Percentiles rank a stretch among this genome's conserved stretches.
Evolutionary conservation across 1,284 basidiomycete genomes (phyloP).

Genomic region (Tilletia horrida): DNA sequence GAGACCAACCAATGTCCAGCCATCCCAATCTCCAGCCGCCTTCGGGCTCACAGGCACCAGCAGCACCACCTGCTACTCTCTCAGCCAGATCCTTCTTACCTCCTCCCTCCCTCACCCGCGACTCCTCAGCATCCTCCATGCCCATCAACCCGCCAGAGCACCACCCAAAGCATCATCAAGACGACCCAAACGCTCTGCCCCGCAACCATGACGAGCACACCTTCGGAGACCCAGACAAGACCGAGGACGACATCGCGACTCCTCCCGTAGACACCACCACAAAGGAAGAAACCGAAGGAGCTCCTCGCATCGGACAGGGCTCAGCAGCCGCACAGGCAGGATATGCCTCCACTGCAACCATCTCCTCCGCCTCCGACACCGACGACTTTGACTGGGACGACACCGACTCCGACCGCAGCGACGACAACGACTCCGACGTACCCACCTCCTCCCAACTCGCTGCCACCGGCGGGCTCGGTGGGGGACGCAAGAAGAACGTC

Average conservation of each 20-base stretch:
- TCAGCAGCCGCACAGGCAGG: conserved; percentile 6
- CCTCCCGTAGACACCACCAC: not conserved
- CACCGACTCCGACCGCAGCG: conserved; percentile 32
- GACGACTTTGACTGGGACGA: conserved; percentile 53
- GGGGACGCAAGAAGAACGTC: conserved; percentile 26
- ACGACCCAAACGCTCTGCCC: not conserved
- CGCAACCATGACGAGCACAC: not conserved
- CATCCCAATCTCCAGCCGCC: not conserved
- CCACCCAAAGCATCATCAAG: conserved; percentile 3
- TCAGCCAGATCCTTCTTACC: not conserved
- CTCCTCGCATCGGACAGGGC: conserved; percentile 4
- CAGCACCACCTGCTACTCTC: not conserved
- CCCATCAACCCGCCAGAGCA: conserved; percentile 10
- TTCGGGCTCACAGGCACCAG: not conserved
- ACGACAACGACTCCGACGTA: conserved; percentile 25
- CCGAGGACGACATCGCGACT: not conserved
- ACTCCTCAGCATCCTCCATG: conserved; percentile 8
- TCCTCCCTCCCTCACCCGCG: not conserved
- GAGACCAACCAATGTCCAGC: too few relatives aligned
- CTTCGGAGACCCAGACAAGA: not conserved
- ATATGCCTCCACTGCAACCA: not conserved
- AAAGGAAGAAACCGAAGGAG: not conserved
- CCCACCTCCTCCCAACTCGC: conserved; percentile 16
- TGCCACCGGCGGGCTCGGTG: conserved; percentile 9
- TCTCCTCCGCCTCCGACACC: conserved; percentile 37